A percentile compares a stretch with the other conserved stretches of the same genome.
These are phyloP conservation scores for Musa beccarii DNA, from an alignment of 176 grass and related monocot genomes.

Conservation along the genomic window DNA sequence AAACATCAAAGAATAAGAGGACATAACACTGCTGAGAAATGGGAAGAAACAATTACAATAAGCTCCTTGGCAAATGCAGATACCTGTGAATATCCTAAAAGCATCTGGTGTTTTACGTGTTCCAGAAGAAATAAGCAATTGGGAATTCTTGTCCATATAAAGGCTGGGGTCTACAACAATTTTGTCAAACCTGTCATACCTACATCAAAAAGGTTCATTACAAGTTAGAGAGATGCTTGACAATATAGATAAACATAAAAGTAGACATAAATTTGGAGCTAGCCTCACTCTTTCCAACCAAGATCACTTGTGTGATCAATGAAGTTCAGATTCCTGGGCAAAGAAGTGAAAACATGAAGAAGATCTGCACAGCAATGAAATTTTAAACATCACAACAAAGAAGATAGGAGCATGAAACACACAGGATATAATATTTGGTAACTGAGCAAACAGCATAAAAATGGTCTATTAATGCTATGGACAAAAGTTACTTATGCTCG, in stretches of 20 bases:
- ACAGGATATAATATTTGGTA: not conserved
- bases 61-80: not conserved
- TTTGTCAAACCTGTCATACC: slow-evolving; percentile 61
- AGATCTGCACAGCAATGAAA: slow-evolving; percentile 37
- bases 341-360: slow-evolving; percentile 43
- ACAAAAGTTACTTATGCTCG: too few species aligned
- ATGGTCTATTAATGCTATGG: too few species aligned
- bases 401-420: not conserved
- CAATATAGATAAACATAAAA: not conserved
- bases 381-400: not conserved
- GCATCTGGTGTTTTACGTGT: slow-evolving; percentile 51
- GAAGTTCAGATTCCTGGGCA: slow-evolving; percentile 50
- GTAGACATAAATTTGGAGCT: not conserved
- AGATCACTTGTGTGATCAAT: slow-evolving; percentile 59
- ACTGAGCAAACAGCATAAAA: not conserved
- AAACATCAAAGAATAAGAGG: slow-evolving; percentile 1
- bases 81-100: slow-evolving; percentile 90
- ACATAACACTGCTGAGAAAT: not conserved
- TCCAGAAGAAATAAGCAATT: slow-evolving; percentile 22
- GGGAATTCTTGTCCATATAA: slow-evolving; percentile 34
- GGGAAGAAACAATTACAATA: not conserved
- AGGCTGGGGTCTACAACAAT: slow-evolving; percentile 56
- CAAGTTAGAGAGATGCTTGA: not conserved
- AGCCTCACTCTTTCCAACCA: slow-evolving; percentile 57
- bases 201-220: slow-evolving; percentile 1